These are phyloP conservation scores for Malus sieversii DNA, from an alignment of 306 rosid species.

Conservation along the genomic window DNA sequence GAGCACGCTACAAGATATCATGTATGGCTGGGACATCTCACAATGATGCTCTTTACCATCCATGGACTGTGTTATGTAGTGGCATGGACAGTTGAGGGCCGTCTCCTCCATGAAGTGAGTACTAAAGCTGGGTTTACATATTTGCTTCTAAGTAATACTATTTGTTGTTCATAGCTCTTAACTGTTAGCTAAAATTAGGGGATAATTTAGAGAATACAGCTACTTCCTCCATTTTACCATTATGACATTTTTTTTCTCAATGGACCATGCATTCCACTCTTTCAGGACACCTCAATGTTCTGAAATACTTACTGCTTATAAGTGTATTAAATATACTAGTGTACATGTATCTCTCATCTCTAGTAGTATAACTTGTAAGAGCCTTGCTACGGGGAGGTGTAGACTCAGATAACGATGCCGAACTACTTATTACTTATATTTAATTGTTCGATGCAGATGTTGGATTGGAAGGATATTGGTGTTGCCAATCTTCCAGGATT, in stretches of 20 bases:
- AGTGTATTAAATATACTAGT: background rate
- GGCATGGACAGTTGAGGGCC: slow-evolving; percentile 65
- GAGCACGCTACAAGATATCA: slow-evolving; percentile 89
- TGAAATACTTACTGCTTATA: background rate
- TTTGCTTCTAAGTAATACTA: background rate
- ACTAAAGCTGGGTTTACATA: background rate
- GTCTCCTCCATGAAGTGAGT: slow-evolving; percentile 46
- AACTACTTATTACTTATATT: background rate
- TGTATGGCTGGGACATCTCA: slow-evolving; percentile 96
- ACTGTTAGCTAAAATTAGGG: background rate
- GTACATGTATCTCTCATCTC: background rate
- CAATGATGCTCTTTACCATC: slow-evolving; percentile 77
- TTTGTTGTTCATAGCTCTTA: background rate
- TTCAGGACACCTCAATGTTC: no score
- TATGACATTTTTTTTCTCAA: background rate
- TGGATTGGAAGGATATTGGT: slow-evolving; percentile 62
- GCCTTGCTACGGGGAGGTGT: background rate
- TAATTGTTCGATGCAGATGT: slow-evolving; percentile 42
- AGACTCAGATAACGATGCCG: background rate
- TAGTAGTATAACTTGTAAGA: background rate
- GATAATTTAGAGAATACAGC: background rate
- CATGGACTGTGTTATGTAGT: slow-evolving; percentile 61
- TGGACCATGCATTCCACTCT: no score
- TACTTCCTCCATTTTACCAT: background rate
- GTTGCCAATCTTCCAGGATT: slow-evolving; percentile 73